Evolutionary conservation across 768 basidiomycete species (phyloP).

Genomic region (Mycena leptocephala): DNA sequence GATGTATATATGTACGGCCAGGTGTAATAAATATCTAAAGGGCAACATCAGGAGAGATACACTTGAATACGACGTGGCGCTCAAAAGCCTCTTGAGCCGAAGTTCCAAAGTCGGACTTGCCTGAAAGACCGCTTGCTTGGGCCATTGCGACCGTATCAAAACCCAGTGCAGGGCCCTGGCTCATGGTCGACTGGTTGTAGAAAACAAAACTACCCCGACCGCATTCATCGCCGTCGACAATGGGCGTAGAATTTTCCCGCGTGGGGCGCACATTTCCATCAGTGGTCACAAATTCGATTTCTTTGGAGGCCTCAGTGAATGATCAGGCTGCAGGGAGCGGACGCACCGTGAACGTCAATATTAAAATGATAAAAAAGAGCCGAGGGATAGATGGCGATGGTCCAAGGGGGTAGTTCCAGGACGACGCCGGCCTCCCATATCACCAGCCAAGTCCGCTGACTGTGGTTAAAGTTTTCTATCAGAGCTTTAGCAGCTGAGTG

Average conservation of each 20-base stretch:
- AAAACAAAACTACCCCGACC: not conserved
- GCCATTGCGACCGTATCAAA: too few species aligned
- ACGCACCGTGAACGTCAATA: slow-evolving; percentile 44
- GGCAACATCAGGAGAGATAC: too few species aligned
- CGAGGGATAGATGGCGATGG: slow-evolving; percentile 48
- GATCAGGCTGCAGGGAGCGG: not conserved
- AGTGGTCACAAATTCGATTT: not conserved
- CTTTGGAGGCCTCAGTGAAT: not conserved
- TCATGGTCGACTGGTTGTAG: not conserved
- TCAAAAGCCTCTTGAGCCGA: too few species aligned
- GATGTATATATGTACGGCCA: too few species aligned
- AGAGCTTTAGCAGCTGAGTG: not conserved
- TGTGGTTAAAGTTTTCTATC: slow-evolving; percentile 40
- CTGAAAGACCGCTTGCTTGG: too few species aligned
- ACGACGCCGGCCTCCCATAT: slow-evolving; percentile 52
- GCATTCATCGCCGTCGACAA: not conserved
- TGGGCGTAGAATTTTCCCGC: not conserved
- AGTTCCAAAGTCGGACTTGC: too few species aligned
- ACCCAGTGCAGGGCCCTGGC: too few species aligned
- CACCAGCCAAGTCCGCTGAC: slow-evolving; percentile 45
- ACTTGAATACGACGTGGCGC: too few species aligned
- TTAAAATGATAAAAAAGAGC: slow-evolving; percentile 53
- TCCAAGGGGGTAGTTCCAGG: slow-evolving; percentile 51
- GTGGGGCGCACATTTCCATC: not conserved
- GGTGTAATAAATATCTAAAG: too few species aligned